Base-by-base conservation (phyloP, 2,329 filamentous ascomycete species). In the Didymella pinodella region DNA sequence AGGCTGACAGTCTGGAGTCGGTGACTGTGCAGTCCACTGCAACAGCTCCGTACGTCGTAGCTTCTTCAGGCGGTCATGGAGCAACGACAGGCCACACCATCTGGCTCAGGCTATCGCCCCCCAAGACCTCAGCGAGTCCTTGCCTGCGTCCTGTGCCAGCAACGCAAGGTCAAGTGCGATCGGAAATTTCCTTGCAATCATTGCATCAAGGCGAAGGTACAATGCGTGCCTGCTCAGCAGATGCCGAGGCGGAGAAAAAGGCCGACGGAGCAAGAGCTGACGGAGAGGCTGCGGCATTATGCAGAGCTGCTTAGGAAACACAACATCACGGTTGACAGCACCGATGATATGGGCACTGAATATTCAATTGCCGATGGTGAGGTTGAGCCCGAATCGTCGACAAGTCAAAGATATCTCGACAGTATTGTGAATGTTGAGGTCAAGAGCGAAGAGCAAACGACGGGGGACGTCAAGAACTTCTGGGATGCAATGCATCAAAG, bases 121-220 rank as follows among this genome's bases (percentile, higher is more conserved):
- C 43, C 63, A 20, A 77, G 75, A 61, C 63, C 74, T 25, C 75
- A 75, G 54, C 75, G 79, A n/a, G 70, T 81, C 14, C 78, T 83
- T 31, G 80, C 85, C 36, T 94, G 91, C 69, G 83, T 91, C 14
- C 82, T 88, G 20, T 94, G 91, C 71, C 90, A 93, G 72, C 89
- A 73, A 46, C 71, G 76, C 38, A 78, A 78, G 59, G 73, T 78
- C 55, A 77, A 74, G 51, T 77, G 76, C 55, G 74, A 78, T 50
- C 71, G 73, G n/a, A 70, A 68, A 25, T 75, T 63, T n/a, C 76
- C 76, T 2, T 78, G 75, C 52, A 52, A 65, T 8, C 70, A 75
- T 47, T 78, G 75, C 52, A 62, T 57, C 28, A 76, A 68, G 44
- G 55, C 66, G 25, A 61, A 67, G 1, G 64, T 60, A 14, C 62